Base-by-base conservation (phyloP, 2,329 filamentous ascomycete species). In the Sporothrix variecibatus region DNA sequence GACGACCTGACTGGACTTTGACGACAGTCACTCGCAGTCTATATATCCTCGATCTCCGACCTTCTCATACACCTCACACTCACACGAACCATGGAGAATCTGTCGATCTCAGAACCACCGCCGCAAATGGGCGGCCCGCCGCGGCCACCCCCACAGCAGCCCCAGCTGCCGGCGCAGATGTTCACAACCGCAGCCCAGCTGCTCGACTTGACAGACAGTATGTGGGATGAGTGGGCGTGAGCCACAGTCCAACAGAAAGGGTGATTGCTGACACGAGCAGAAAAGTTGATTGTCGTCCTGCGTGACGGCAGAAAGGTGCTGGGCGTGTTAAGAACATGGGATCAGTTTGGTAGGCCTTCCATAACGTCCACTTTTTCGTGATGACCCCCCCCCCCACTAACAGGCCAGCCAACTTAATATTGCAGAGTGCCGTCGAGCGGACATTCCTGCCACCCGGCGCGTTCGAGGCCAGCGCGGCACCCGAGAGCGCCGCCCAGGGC, bases 171-270 rank as follows among this genome's bases (percentile, higher is more conserved):
- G 17, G 95, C 95, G 75, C 95, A 99, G 86, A 98, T 98, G 92
- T 99, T 99, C 85, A 97, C 96, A 23, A 99, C 96, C 43, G 96
- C 96, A 43, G 95, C 96, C 72, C 96, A 98, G 86, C 87, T 99
- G 75, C 86, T 99, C 75, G 96, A 99, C 82, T 88, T 99, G 80
- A 98, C 96, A 79, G 96, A 99, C 85, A 99, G 95, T 98, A 90
- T 86, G 93, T 79, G n/a, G 7, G 17, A 28, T 8, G 2, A 28
- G 7, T 40, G 5, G 20, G 31, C 11, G 15, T 15, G 17, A 4
- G 38, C 28, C 28, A 26, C 1, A 46, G 7, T 31, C 5, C 17
- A 9, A 60, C 11, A 17, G 28, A 7, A 15, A 53, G 71, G n/a
- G 23, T 28, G 23, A 56, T 20, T 7, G 31, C 49, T 72, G 28